phyloP scores from a whole-genome alignment of 805 yeast genomes.

The Saccharomyces eubayanus region DNA sequence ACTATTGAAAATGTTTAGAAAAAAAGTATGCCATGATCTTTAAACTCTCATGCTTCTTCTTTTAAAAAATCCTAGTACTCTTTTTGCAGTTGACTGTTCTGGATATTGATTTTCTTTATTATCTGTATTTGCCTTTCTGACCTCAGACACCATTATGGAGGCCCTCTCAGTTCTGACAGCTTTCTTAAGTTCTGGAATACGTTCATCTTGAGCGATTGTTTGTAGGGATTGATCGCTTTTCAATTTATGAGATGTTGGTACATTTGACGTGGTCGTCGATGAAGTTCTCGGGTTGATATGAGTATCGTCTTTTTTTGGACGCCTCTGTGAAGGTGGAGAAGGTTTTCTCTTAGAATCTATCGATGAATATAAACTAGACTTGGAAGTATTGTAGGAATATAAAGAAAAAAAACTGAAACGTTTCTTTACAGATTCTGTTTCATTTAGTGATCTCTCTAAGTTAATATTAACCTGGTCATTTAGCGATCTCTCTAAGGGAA shows the following conservation, averaged over 20 bases:
- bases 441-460: neutral
- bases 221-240: neutral
- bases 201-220: neutral
- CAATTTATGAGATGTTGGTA: neutral
- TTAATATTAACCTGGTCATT: neutral
- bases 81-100: slow-evolving; percentile 59
- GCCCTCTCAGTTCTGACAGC: neutral
- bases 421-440: slow-evolving; percentile 15
- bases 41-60: slow-evolving; percentile 42
- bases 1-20: neutral
- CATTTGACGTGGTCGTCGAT: neutral
- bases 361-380: slow-evolving; percentile 8
- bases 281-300: neutral
- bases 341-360: neutral
- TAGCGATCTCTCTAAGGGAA: neutral
- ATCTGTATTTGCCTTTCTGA: neutral
- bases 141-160: neutral
- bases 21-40: slow-evolving; percentile 1
- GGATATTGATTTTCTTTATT: neutral
- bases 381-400: slow-evolving; percentile 20
- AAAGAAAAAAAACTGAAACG: slow-evolving; percentile 36
- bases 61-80: slow-evolving; percentile 70
- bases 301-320: neutral
- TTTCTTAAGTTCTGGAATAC: neutral
- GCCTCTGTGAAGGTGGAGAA: neutral